These are phyloP conservation scores for Leucoagaricus sp. DNA, from an alignment of 1,284 basidiomycete species.

Conservation along the genomic window DNA sequence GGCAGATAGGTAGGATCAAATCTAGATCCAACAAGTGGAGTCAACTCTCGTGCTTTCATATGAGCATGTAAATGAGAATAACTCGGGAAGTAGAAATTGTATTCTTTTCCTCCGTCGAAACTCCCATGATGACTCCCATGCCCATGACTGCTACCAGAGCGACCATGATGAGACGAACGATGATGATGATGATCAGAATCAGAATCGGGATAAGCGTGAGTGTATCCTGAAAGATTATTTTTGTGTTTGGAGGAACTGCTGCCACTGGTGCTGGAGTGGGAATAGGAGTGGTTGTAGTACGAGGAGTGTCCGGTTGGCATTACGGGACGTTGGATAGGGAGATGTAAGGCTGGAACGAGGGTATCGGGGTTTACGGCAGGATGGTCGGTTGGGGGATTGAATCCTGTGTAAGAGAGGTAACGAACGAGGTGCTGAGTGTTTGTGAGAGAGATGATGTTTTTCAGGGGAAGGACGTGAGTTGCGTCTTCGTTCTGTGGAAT, in stretches of 20 bases:
- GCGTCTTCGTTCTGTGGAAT: slow-evolving; percentile 45
- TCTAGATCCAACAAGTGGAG: slow-evolving; percentile 11
- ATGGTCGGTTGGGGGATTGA: slow-evolving; percentile 14
- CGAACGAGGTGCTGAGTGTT: slow-evolving; percentile 46
- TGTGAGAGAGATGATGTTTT: slow-evolving; percentile 42
- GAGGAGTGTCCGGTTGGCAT: background rate
- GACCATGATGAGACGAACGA: background rate
- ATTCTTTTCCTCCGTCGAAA: background rate
- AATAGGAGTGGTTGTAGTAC: background rate
- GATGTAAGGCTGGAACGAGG: slow-evolving; percentile 5
- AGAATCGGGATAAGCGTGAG: background rate
- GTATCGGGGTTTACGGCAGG: slow-evolving; percentile 6
- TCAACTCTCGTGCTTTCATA: slow-evolving; percentile 8
- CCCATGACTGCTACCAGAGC: background rate
- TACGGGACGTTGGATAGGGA: slow-evolving; percentile 7
- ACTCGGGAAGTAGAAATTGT: slow-evolving; percentile 11
- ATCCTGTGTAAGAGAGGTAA: slow-evolving; percentile 9
- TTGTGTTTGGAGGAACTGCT: background rate
- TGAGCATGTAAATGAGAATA: background rate
- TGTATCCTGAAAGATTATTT: background rate
- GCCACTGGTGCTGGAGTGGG: too few species aligned
- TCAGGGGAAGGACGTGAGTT: slow-evolving; percentile 43
- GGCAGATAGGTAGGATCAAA: slow-evolving; percentile 14
- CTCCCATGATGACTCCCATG: background rate
- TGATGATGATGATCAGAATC: background rate